Evolutionary conservation across 2,329 filamentous ascomycete species (phyloP).

Genomic region (Hyphodiscus sp.): DNA sequence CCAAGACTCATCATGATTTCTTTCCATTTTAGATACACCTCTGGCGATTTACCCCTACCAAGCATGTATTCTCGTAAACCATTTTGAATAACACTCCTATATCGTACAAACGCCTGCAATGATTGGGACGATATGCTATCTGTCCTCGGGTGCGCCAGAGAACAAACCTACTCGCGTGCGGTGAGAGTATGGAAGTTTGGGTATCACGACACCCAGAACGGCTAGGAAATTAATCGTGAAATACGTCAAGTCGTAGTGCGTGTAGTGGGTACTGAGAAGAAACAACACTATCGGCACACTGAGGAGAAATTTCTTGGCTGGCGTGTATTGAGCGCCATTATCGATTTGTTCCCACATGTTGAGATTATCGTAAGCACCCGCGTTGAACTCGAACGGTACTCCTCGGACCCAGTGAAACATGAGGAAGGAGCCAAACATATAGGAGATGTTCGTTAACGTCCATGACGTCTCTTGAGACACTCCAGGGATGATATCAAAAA

Average conservation of each 20-base stretch:
- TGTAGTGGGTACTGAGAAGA: slow-evolving; percentile 96
- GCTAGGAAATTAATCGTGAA: slow-evolving; percentile 97
- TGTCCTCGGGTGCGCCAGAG: slow-evolving; percentile 60
- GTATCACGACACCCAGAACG: slow-evolving; percentile 86
- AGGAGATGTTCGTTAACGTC: slow-evolving; percentile 97
- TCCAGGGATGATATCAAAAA: slow-evolving; percentile 94
- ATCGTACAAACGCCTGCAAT: slow-evolving; percentile 28
- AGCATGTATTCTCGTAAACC: slow-evolving; percentile 21
- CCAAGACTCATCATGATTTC: slow-evolving; percentile 22
- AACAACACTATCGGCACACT: slow-evolving; percentile 92
- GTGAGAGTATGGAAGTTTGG: slow-evolving; percentile 87
- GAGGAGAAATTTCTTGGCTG: slow-evolving; percentile 95
- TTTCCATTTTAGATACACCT: slow-evolving; percentile 27
- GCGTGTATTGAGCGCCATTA: slow-evolving; percentile 97
- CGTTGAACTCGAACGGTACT: slow-evolving; percentile 98
- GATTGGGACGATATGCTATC: slow-evolving; percentile 22
- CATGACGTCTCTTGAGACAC: slow-evolving; percentile 97
- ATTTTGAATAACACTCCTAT: slow-evolving; percentile 22
- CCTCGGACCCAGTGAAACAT: slow-evolving; percentile 99
- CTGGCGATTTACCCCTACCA: slow-evolving; percentile 18
- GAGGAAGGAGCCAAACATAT: slow-evolving; percentile 97
- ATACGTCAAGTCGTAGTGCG: slow-evolving; percentile 93
- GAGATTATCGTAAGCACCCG: slow-evolving; percentile 95
- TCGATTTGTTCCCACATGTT: slow-evolving; percentile 99
- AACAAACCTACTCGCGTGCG: slow-evolving; percentile 72